A percentile compares a stretch with the other conserved stretches of the same genome.
These are phyloP conservation scores for Aspergillus sp. DNA, from an alignment of 2,329 filamentous ascomycete genomes.

Conservation along the genomic window DNA sequence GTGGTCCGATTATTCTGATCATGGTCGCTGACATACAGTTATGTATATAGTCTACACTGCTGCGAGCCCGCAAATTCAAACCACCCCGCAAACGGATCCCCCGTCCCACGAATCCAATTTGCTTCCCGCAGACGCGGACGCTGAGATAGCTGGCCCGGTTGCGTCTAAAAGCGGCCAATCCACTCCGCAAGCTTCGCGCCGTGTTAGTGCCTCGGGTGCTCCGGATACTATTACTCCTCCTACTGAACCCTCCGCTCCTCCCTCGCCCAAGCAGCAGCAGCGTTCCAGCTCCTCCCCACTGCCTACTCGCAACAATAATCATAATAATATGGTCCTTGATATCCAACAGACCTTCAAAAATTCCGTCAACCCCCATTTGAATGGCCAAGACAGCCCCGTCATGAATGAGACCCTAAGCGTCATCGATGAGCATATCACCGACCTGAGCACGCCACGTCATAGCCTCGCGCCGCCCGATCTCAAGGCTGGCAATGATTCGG, in stretches of 20 bases:
- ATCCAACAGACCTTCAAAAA: constrained; percentile 40
- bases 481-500: constrained; percentile 63
- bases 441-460: constrained; percentile 59
- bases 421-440: constrained; percentile 93
- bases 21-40: neutral
- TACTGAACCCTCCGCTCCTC: constrained; percentile 12
- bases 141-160: constrained; percentile 11
- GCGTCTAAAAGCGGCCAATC: constrained; percentile 26
- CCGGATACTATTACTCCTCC: constrained; percentile 11
- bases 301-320: constrained; percentile 9
- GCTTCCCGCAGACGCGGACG: constrained; percentile 8
- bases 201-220: constrained; percentile 24
- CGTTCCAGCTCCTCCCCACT: constrained; percentile 31
- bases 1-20: too few species aligned
- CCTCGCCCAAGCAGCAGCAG: constrained; percentile 15
- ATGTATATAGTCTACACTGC: constrained; percentile 19
- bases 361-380: constrained; percentile 43
- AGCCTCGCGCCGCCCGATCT: constrained; percentile 42
- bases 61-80: constrained; percentile 16
- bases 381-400: constrained; percentile 61
- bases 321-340: constrained; percentile 25
- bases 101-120: constrained; percentile 6
- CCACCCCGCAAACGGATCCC: constrained; percentile 12
- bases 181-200: constrained; percentile 35
- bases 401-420: constrained; percentile 93